phyloP scores from a whole-genome alignment of 495 filamentous ascomycete genomes.

The Neurospora sublineolata region DNA sequence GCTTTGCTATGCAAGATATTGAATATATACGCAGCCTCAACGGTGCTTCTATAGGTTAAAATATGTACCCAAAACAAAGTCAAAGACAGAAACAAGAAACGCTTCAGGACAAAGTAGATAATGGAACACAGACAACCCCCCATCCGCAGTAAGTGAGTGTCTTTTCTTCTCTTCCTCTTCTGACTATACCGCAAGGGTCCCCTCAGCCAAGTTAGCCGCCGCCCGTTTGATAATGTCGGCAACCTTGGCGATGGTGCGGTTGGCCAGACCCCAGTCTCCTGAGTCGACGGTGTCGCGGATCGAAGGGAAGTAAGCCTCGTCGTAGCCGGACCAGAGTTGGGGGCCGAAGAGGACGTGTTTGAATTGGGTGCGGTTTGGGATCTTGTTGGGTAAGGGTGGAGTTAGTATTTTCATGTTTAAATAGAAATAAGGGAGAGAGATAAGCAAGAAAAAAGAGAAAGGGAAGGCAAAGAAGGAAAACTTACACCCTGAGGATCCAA shows the following conservation, averaged over 20 bases:
- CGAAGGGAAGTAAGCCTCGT: conserved; percentile 69
- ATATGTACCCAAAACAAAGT: background rate
- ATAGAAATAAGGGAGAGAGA: too few species aligned
- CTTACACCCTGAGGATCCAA: conserved; percentile 71
- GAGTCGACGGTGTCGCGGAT: conserved; percentile 70
- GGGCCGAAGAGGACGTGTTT: conserved; percentile 88
- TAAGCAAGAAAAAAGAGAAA: too few species aligned
- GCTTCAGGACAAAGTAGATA: background rate
- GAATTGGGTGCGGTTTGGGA: conserved; percentile 85
- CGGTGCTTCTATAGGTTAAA: background rate
- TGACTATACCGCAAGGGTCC: background rate
- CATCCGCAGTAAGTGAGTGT: background rate
- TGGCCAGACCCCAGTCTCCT: conserved; percentile 58
- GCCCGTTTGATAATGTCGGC: conserved; percentile 58
- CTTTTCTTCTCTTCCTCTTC: background rate
- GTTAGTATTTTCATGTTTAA: background rate
- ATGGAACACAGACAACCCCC: background rate
- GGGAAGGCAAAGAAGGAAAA: conserved; percentile 5
- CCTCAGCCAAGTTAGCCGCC: conserved; percentile 21
- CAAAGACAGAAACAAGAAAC: background rate
- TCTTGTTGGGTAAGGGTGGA: conserved; percentile 27
- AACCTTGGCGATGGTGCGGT: conserved; percentile 59
- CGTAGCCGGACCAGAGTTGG: conserved; percentile 64
- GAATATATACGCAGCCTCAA: background rate
- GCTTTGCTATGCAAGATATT: too few species aligned